A percentile compares a stretch with the other conserved stretches of the same genome.
Evolutionary conservation across 2,329 filamentous ascomycete genomes (phyloP).

Genomic region (Aaosphaeria arxii): DNA sequence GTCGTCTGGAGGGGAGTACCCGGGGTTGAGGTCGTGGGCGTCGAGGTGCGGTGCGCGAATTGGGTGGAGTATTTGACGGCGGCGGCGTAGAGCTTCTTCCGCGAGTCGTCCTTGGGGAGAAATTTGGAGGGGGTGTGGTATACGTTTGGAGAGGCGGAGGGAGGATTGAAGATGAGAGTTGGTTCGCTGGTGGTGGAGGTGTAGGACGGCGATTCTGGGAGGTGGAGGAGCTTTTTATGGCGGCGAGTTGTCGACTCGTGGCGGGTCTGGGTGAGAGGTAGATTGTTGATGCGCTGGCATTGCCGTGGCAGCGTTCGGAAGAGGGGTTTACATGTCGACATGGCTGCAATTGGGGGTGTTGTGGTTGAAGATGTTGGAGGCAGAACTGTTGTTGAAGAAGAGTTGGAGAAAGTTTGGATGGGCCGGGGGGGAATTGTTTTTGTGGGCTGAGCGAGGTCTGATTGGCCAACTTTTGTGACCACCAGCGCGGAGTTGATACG

Average conservation of each 20-base stretch:
- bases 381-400: slow-evolving; percentile 5
- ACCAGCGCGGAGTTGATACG: not conserved
- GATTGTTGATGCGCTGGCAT: slow-evolving; percentile 12
- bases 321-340: slow-evolving; percentile 33
- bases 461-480: slow-evolving; percentile 7
- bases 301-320: slow-evolving; percentile 13
- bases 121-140: slow-evolving; percentile 66
- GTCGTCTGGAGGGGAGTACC: slow-evolving; percentile 25
- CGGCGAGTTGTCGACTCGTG: slow-evolving; percentile 46
- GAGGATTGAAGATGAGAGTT: slow-evolving; percentile 59
- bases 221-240: slow-evolving; percentile 45
- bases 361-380: slow-evolving; percentile 3
- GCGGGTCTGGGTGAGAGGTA: slow-evolving; percentile 32
- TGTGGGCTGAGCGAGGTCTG: slow-evolving; percentile 10
- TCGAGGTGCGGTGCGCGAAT: slow-evolving; percentile 16
- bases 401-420: slow-evolving; percentile 13
- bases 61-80: slow-evolving; percentile 19
- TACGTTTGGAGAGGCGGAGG: slow-evolving; percentile 60
- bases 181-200: slow-evolving; percentile 21
- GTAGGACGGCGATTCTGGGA: slow-evolving; percentile 46
- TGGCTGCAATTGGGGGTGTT: slow-evolving; percentile 17
- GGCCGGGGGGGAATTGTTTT: slow-evolving; percentile 23
- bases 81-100: slow-evolving; percentile 47
- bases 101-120: slow-evolving; percentile 57
- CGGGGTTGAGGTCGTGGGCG: slow-evolving; percentile 21